Base-by-base conservation (phyloP, 2,329 filamentous ascomycete species). In the Calycina herbarum region DNA sequence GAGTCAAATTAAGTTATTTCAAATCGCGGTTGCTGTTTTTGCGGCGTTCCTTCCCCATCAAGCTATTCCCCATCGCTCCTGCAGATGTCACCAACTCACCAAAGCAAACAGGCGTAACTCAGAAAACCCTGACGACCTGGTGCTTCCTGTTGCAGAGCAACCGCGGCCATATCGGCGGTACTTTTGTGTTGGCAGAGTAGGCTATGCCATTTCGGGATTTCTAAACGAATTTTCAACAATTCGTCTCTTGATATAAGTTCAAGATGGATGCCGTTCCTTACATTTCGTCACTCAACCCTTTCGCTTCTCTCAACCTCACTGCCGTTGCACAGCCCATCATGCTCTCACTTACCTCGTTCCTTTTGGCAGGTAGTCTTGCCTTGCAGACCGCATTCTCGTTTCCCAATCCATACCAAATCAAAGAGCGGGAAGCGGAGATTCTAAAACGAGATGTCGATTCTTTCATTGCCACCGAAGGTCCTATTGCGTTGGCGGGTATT, bases 401-500 rank as follows among this genome's bases (percentile, higher is more conserved):
- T 11, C 82, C 82, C 1, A 75, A 77, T 48, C 69, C 74, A 33
- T 70, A 75, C 68, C 68, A 70, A 42, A 63, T 73, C 40, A 75
- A 70, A 70, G 64, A 72, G 67, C 71, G 75, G 27, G 76, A 80
- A 54, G 76, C 71, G 58, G 73, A 75, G 35, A 68, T 84, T 58
- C 69, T 79, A 64, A 85, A 81, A 72, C 78, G 82, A 59, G 78
- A 79, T 29, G 81, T 87, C 15, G 82, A 85, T 68, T 77, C 79
- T 38, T 89, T 84, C 73, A 79, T 89, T 69, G 74, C 79, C 35
- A 80, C 78, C 0, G 81, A 88, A 74, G 81, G 78, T 17, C 79
- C 82, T 7, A 79, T 85, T 70, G 83, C 86, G 2, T 72, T 86
- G 33, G 73, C 78, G 10, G 79, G 83, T 65, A 77, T 88, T 31